These are phyloP conservation scores for Auxenochlorella protothecoides DNA, from an alignment of 139 green algal genomes.

Conservation along the genomic window DNA sequence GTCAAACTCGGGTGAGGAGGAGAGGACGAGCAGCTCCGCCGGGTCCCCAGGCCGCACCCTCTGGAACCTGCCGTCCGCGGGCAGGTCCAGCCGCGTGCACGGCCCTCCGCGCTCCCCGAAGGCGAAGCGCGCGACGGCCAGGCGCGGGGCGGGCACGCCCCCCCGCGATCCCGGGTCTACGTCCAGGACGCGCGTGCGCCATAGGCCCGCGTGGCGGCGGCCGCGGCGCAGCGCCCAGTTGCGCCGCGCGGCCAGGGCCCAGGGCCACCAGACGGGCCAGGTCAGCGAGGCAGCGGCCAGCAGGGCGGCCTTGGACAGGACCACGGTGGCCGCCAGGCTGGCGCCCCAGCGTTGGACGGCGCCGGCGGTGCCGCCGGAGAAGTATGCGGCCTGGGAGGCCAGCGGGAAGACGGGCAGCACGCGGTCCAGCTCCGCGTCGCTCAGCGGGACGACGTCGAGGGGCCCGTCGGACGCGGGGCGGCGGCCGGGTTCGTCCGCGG, in stretches of 20 bases:
- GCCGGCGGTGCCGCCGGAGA: constrained; percentile 5
- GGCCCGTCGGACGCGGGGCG: no score
- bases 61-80: constrained; percentile 44
- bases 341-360: constrained; percentile 44
- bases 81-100: constrained; percentile 46
- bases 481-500: no score
- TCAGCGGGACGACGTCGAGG: no score
- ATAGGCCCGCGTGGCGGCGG: constrained; percentile 46
- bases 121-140: constrained; percentile 29
- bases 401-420: constrained; percentile 47
- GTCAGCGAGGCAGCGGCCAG: constrained; percentile 52
- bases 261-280: constrained; percentile 62
- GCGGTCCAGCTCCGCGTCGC: constrained; percentile 23
- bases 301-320: constrained; percentile 45
- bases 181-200: constrained; percentile 46
- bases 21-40: constrained; percentile 64
- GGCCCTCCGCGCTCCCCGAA: constrained; percentile 57
- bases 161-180: constrained; percentile 6
- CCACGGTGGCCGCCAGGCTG: constrained; percentile 32
- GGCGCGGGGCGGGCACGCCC: neutral
- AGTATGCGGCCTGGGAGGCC: constrained; percentile 44
- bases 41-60: constrained; percentile 40
- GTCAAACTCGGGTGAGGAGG: constrained; percentile 36
- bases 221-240: constrained; percentile 19
- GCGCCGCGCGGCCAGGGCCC: constrained; percentile 30